A percentile compares a stretch with the other conserved stretches of the same genome.
phyloP scores from a whole-genome alignment of 805 yeast species.

The Brettanomyces custersianus region DNA sequence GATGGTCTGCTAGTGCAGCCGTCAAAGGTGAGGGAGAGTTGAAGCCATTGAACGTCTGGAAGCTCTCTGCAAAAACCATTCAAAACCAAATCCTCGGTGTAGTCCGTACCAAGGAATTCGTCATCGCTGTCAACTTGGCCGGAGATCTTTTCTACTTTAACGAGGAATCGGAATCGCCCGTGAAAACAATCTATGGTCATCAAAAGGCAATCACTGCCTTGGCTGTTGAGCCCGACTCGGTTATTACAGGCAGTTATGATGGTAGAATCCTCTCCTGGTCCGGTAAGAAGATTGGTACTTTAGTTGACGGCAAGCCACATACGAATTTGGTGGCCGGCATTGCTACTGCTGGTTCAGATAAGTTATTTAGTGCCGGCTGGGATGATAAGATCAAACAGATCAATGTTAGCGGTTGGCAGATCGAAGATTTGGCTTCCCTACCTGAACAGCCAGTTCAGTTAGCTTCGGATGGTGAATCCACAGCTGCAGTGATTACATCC shows the following conservation, averaged over 20 bases:
- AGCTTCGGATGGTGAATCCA: slow-evolving; percentile 25
- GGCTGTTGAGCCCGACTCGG: slow-evolving; percentile 18
- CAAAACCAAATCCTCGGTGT: slow-evolving; percentile 77
- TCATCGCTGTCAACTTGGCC: slow-evolving; percentile 58
- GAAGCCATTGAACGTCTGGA: slow-evolving; percentile 43
- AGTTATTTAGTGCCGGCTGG: slow-evolving; percentile 56
- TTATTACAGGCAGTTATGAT: slow-evolving; percentile 69
- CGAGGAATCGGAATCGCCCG: slow-evolving; percentile 29
- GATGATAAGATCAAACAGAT: slow-evolving; percentile 61
- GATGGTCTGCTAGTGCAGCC: slow-evolving; percentile 42
- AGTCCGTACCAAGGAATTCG: slow-evolving; percentile 45
- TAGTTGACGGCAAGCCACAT: slow-evolving; percentile 40
- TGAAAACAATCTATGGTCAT: slow-evolving; percentile 55
- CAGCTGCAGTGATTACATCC: slow-evolving; percentile 37
- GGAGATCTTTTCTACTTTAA: slow-evolving; percentile 64
- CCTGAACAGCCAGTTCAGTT: slow-evolving; percentile 42
- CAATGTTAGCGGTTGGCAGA: slow-evolving; percentile 11
- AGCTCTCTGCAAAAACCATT: slow-evolving; percentile 32
- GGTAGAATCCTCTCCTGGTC: slow-evolving; percentile 66
- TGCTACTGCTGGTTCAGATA: slow-evolving; percentile 15
- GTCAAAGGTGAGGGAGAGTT: too few species aligned
- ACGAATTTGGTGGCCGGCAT: slow-evolving; percentile 58
- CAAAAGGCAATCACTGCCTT: slow-evolving; percentile 72
- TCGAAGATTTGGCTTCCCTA: slow-evolving; percentile 24
- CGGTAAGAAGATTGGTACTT: slow-evolving; percentile 25